A percentile compares a stretch with the other conserved stretches of the same genome.
Evolutionary conservation across 495 filamentous ascomycete genomes (phyloP).

Genomic region (Beverwykella pulmonaria): DNA sequence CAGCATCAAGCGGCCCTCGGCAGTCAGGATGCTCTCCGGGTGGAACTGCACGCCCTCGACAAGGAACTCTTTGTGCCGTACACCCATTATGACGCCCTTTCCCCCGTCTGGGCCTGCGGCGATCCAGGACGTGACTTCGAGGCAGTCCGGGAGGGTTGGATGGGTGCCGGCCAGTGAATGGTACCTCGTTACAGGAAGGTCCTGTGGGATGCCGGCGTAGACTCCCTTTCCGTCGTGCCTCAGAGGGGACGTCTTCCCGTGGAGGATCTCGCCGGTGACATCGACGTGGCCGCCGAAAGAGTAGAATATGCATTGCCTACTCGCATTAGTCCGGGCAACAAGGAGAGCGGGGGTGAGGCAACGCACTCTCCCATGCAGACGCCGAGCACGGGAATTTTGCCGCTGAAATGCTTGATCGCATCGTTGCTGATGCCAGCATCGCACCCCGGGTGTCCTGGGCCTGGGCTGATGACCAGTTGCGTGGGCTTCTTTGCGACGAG

Average conservation of each 20-base stretch:
- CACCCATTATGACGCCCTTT: constrained; percentile 90
- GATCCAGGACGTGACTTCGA: constrained; percentile 89
- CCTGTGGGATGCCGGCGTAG: constrained; percentile 74
- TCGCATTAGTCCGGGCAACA: constrained; percentile 32
- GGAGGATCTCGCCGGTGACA: constrained; percentile 92
- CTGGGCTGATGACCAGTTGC: constrained; percentile 92
- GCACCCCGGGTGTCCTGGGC: constrained; percentile 84
- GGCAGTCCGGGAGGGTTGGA: constrained; percentile 78
- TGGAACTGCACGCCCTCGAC: constrained; percentile 98
- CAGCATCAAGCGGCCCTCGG: constrained; percentile 83
- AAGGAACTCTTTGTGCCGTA: constrained; percentile 85
- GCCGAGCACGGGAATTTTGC: constrained; percentile 93
- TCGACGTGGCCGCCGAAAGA: constrained; percentile 88
- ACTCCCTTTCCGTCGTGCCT: constrained; percentile 86
- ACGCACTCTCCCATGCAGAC: constrained; percentile 96
- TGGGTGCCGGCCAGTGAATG: constrained; percentile 95
- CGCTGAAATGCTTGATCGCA: constrained; percentile 88
- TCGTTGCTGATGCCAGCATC: constrained; percentile 92
- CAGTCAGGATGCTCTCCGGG: constrained; percentile 94
- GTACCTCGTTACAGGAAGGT: constrained; percentile 87
- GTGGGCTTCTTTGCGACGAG: constrained; percentile 81
- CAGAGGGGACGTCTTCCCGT: constrained; percentile 93
- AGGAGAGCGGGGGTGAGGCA: not conserved
- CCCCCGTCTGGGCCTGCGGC: constrained; percentile 60
- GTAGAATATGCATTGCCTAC: constrained; percentile 86